Evolutionary conservation across 1,284 basidiomycete species (phyloP).

Genomic region (Ceratobasidium sp.): DNA sequence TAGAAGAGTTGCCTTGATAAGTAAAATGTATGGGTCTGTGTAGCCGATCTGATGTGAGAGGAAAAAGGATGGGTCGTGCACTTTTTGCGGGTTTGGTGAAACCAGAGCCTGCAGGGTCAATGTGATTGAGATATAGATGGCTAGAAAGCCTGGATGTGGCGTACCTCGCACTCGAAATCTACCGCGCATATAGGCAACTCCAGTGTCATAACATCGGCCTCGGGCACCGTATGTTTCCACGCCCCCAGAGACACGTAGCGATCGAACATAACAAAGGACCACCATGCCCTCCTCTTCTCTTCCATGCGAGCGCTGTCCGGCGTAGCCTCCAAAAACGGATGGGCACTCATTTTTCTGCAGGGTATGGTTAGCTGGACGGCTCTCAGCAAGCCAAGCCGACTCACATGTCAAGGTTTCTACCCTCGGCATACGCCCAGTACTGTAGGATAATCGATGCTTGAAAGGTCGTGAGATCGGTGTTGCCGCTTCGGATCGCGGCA

Average conservation of each 20-base stretch:
- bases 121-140: neutral
- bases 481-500: constrained; percentile 81
- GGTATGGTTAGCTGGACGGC: constrained; percentile 55
- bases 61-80: constrained; percentile 67
- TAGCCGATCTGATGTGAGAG: constrained; percentile 72
- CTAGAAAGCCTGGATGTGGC: constrained; percentile 18
- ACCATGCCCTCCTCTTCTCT: constrained; percentile 79
- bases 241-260: constrained; percentile 84
- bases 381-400: constrained; percentile 84
- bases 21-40: constrained; percentile 77
- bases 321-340: constrained; percentile 10
- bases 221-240: constrained; percentile 84
- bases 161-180: constrained; percentile 76
- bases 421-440: constrained; percentile 88
- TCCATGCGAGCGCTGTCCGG: constrained; percentile 72
- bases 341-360: constrained; percentile 23
- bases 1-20: constrained; percentile 80
- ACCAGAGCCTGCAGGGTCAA: constrained; percentile 20
- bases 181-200: constrained; percentile 74
- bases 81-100: constrained; percentile 72
- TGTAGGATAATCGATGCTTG: constrained; percentile 83
- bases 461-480: constrained; percentile 82
- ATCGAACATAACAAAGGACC: constrained; percentile 86
- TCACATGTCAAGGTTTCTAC: constrained; percentile 89
- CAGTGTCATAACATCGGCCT: constrained; percentile 74